phyloP scores from a whole-genome alignment of 192 early-diverging fungal species.

The Backusella circina region DNA sequence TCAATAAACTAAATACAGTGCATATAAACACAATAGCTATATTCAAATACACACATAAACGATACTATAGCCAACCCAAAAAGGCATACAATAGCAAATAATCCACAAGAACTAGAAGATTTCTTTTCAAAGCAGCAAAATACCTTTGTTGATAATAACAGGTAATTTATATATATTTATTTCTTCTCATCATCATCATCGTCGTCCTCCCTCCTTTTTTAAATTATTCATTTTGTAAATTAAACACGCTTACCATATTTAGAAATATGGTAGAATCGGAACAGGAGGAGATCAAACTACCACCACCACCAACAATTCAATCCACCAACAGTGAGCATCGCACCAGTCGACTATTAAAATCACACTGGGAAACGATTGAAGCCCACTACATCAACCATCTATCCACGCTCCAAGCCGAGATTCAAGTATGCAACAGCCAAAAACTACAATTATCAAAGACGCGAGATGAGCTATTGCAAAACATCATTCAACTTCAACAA shows the following conservation, averaged over 20 bases:
- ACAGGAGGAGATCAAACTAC: background rate
- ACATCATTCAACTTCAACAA: background rate
- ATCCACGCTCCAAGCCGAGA: background rate
- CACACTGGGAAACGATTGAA: constrained; percentile 8
- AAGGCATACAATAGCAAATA: background rate
- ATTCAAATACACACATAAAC: background rate
- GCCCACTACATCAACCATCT: background rate
- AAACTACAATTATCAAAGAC: background rate
- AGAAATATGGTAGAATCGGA: background rate
- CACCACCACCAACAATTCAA: background rate
- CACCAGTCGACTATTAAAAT: background rate
- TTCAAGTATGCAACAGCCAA: background rate
- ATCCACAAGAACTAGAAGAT: background rate
- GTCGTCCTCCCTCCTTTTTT: background rate
- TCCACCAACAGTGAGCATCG: background rate
- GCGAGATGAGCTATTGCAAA: background rate
- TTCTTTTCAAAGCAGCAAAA: background rate
- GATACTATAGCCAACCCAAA: background rate
- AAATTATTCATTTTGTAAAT: background rate
- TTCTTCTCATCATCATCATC: background rate
- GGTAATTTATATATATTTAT: background rate
- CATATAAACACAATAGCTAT: background rate
- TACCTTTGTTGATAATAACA: background rate
- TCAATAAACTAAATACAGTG: background rate
- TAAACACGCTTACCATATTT: background rate